Base-by-base conservation (phyloP, 1,139 yeast species). In the Saccharomycopsis crataegensis region DNA sequence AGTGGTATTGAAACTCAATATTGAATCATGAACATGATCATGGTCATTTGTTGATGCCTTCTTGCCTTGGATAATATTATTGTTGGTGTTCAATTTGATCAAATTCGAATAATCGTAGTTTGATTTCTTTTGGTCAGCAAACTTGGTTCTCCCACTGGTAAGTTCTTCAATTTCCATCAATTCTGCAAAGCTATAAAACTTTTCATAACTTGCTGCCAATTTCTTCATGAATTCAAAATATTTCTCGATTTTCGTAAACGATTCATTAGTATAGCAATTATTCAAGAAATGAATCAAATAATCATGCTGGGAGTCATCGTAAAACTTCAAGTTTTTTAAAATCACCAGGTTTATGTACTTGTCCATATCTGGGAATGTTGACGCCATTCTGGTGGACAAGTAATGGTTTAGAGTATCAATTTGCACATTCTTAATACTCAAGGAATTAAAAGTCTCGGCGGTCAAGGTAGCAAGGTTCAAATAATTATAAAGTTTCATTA, bases 391-490 rank as follows among this genome's bases (percentile, higher is more conserved):
- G 0, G 81, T 73, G 7, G 74, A 64, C 12, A 86, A 64, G 57
- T 76, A 73, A 59, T 85, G 83, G 14, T 83, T 77, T 53, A 90
- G 67, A 0, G 93, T 80, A 64, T 93, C 98, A 58, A 78, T 74
- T 67, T 93, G 99, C 11, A 90, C 69, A 71, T 84, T 84, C 62
- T 86, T 87, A 58, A 90, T 78, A 48, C 81, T 79, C 52, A 93
- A 69, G 0, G 72, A 62, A 7, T 78, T 70, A 64, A 76, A 83
- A 53, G 82, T 79, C 9, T 69, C 70, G 14, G 69, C 62, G 3
- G 93, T 82, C 48, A 71, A 66, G 2, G 76, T 66, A 41, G 73
- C 73, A 9, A 82, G 72, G 48, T 90, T 89, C 9, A 89, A 64
- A 42, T 76, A 69, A 14, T 79, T 72, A 65, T 87, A 86, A 3